These are phyloP conservation scores for Solanum corneliomulleri DNA, from an alignment of 257 asterid species.

Conservation along the genomic window DNA sequence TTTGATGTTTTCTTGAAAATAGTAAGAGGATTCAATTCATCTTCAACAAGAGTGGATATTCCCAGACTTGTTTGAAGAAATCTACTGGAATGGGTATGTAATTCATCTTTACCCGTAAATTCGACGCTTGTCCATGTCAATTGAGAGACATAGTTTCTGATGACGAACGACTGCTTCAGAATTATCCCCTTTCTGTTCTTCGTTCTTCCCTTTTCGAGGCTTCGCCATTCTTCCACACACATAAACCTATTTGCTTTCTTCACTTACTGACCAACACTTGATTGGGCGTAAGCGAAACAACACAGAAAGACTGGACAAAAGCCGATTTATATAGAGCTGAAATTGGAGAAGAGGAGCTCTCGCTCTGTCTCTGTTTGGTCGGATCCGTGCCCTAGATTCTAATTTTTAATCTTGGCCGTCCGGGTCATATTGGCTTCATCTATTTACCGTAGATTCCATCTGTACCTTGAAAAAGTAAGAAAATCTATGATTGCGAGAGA, in stretches of 20 bases:
- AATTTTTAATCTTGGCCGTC: constrained; percentile 7
- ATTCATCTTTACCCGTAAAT: constrained; percentile 51
- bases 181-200: constrained; percentile 78
- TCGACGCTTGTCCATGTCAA: constrained; percentile 82
- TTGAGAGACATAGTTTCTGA: constrained; percentile 87
- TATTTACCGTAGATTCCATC: constrained; percentile 2
- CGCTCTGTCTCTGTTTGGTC: neutral
- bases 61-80: too few species aligned
- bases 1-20: neutral
- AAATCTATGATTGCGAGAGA: neutral
- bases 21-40: neutral
- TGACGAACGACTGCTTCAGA: constrained; percentile 90
- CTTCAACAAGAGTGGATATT: neutral
- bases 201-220: constrained; percentile 68
- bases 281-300: neutral
- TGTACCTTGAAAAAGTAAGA: neutral
- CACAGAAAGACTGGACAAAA: neutral
- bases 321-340: constrained; percentile 11
- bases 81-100: neutral
- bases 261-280: neutral
- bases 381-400: constrained; percentile 19
- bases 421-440: neutral
- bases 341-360: neutral
- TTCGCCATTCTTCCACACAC: constrained; percentile 55
- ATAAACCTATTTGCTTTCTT: neutral